Percentiles rank a stretch among this genome's conserved stretches.
phyloP scores from a whole-genome alignment of 2,329 filamentous ascomycete genomes.

The Penicillium sp. region DNA sequence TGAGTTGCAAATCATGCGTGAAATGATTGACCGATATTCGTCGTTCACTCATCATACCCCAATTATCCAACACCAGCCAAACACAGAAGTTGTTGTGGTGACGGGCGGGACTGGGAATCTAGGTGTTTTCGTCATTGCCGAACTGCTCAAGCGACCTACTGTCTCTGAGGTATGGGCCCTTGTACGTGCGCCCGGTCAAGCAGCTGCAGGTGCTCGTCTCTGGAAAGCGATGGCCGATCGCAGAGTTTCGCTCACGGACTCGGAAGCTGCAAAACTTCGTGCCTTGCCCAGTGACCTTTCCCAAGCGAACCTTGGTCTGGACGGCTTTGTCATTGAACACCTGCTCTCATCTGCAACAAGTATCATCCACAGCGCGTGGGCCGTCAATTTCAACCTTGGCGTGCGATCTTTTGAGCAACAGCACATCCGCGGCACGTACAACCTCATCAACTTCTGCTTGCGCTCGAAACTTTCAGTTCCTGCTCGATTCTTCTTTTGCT shows the following conservation, averaged over 20 bases:
- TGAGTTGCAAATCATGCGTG: constrained; percentile 47
- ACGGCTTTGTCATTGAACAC: constrained; percentile 38
- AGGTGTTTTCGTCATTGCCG: constrained; percentile 58
- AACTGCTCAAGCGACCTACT: constrained; percentile 37
- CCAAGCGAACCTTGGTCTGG: constrained; percentile 51
- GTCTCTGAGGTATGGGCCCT: constrained; percentile 57
- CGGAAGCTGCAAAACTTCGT: constrained; percentile 40
- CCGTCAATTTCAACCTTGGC: constrained; percentile 55
- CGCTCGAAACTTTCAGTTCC: constrained; percentile 30
- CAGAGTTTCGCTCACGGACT: constrained; percentile 25
- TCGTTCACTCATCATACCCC: constrained; percentile 31
- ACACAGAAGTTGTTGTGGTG: constrained; percentile 43
- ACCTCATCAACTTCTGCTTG: constrained; percentile 45
- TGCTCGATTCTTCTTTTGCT: constrained; percentile 52
- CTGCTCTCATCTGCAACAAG: constrained; percentile 48
- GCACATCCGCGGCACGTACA: constrained; percentile 52
- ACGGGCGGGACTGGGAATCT: constrained; percentile 68
- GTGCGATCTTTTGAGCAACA: constrained; percentile 58
- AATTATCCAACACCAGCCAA: constrained; percentile 24
- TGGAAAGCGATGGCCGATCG: constrained; percentile 43
- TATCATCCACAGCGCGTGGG: constrained; percentile 59
- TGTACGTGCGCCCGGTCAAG: constrained; percentile 45
- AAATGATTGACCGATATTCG: constrained; percentile 50
- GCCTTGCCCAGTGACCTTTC: constrained; percentile 52
- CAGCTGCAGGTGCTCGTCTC: constrained; percentile 47